A percentile compares a stretch with the other conserved stretches of the same genome.
phyloP scores from a whole-genome alignment of 495 filamentous ascomycete genomes.

The Bacidia gigantensis region DNA sequence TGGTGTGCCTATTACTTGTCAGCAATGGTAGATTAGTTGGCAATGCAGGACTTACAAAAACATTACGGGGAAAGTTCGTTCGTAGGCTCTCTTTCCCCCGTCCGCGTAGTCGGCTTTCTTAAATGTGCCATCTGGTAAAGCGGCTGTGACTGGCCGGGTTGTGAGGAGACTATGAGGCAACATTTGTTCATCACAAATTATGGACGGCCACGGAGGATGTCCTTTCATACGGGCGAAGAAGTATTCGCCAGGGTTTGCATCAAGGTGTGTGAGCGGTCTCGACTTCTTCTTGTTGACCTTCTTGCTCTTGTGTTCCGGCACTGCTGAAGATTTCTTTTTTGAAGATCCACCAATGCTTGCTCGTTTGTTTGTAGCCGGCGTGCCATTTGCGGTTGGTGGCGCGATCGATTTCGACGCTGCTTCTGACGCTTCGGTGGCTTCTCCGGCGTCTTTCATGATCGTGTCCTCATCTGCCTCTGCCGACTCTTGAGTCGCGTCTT shows the following conservation, averaged over 20 bases:
- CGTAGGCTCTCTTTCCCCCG: slow-evolving; percentile 64
- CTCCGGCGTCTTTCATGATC: slow-evolving; percentile 20
- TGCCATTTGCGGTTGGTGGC: slow-evolving; percentile 27
- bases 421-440: slow-evolving; percentile 19
- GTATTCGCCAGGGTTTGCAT: slow-evolving; percentile 74
- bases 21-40: slow-evolving; percentile 3
- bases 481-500: background rate
- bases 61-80: slow-evolving; percentile 86
- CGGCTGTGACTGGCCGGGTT: slow-evolving; percentile 67
- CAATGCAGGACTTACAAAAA: slow-evolving; percentile 39
- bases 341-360: slow-evolving; percentile 22
- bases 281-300: slow-evolving; percentile 78
- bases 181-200: slow-evolving; percentile 87
- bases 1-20: slow-evolving; percentile 41
- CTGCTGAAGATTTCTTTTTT: slow-evolving; percentile 55
- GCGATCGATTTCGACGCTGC: slow-evolving; percentile 9
- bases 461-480: slow-evolving; percentile 16
- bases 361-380: slow-evolving; percentile 34
- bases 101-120: slow-evolving; percentile 63
- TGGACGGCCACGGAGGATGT: slow-evolving; percentile 78
- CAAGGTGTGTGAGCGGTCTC: slow-evolving; percentile 51
- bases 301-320: slow-evolving; percentile 57
- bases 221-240: slow-evolving; percentile 81
- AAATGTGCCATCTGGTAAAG: slow-evolving; percentile 65
- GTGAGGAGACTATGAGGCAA: slow-evolving; percentile 57